A percentile compares a stretch with the other conserved stretches of the same genome.
Conservation (phyloP, 2,329 filamentous ascomycete species). For the Chrysosporium queenslandicum region DNA sequence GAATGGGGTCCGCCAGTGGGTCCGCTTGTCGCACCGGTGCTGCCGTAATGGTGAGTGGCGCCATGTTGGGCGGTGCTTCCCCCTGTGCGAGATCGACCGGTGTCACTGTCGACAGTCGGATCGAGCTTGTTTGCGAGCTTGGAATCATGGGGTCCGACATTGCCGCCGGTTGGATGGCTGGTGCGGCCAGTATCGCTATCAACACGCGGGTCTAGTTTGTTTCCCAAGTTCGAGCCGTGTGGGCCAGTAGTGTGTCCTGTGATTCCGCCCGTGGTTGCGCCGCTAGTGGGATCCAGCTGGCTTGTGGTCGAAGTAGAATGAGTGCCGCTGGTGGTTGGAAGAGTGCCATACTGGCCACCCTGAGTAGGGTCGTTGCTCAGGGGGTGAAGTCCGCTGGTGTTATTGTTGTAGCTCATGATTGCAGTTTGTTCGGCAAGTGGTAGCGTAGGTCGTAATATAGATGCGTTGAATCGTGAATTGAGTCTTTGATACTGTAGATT, state of each 20-base stretch:
- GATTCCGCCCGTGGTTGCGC: slow-evolving; percentile 16
- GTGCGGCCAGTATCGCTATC: slow-evolving; percentile 14
- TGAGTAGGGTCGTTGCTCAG: slow-evolving; percentile 10
- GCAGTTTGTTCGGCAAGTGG: not conserved
- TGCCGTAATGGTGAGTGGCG: not conserved
- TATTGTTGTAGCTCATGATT: slow-evolving; percentile 11
- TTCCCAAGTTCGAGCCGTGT: slow-evolving; percentile 15
- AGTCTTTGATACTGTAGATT: not conserved
- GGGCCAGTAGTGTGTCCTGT: slow-evolving; percentile 10
- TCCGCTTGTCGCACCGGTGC: not conserved
- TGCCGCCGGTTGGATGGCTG: slow-evolving; percentile 1
- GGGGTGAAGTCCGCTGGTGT: not conserved
- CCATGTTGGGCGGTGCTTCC: not conserved
- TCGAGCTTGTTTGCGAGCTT: slow-evolving; percentile 30
- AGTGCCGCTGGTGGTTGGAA: slow-evolving; percentile 21
- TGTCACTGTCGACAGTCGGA: slow-evolving; percentile 25
- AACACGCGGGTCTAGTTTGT: slow-evolving; percentile 19
- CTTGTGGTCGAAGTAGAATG: slow-evolving; percentile 31
- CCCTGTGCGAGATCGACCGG: slow-evolving; percentile 13
- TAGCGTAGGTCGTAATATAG: not conserved
- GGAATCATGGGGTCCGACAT: not conserved
- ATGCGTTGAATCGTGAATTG: not conserved
- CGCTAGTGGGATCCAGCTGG: slow-evolving; percentile 27
- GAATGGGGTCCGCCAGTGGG: slow-evolving; percentile 5
- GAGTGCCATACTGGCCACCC: not conserved